Conservation (phyloP, 257 asterid genomes). For the Nicotiana noctiflora region DNA sequence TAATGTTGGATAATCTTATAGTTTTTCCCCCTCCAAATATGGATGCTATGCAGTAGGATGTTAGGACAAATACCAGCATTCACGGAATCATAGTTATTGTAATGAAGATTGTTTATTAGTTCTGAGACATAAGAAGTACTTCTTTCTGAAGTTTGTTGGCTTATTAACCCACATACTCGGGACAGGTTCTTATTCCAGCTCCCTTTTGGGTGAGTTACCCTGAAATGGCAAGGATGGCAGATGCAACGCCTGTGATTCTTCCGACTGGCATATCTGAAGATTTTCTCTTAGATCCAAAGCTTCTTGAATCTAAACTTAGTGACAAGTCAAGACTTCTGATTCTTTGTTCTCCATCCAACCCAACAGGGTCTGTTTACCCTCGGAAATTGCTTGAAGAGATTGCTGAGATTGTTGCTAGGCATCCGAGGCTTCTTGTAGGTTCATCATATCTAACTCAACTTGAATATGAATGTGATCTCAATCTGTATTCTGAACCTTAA, state of each 20-base stretch:
- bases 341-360: constrained; percentile 97
- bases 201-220: constrained; percentile 99
- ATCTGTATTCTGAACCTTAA: not conserved
- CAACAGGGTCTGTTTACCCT: constrained; percentile 97
- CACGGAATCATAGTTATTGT: not conserved
- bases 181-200: constrained; percentile 90
- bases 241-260: constrained; percentile 92
- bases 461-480: not conserved
- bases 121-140: not conserved
- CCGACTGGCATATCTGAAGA: no score
- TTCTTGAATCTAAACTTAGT: constrained; percentile 66
- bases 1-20: not conserved
- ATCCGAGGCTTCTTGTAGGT: constrained; percentile 90
- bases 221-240: constrained; percentile 95
- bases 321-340: constrained; percentile 87
- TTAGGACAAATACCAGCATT: not conserved
- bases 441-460: constrained; percentile 4
- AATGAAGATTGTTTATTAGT: not conserved
- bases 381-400: constrained; percentile 73
- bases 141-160: not conserved
- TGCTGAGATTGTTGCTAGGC: constrained; percentile 76
- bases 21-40: not conserved
- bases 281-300: constrained; percentile 75
- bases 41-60: not conserved
- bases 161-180: not conserved